phyloP scores from a whole-genome alignment of 2,329 filamentous ascomycete genomes.

The Lachnum nothofagi region DNA sequence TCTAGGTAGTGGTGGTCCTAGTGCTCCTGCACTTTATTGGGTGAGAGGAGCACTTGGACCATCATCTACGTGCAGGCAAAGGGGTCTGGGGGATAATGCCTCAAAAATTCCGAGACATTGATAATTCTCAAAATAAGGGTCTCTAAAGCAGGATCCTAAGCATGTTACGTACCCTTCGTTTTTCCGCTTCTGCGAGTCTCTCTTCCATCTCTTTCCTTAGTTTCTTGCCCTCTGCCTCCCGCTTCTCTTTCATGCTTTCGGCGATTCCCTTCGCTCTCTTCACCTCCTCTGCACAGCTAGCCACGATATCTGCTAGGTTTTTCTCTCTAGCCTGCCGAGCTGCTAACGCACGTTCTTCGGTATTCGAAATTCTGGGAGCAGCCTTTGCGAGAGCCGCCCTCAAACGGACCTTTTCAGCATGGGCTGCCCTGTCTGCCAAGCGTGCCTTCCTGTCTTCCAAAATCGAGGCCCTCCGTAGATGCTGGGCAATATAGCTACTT shows the following conservation, averaged over 20 bases:
- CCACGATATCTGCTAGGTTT: conserved; percentile 75
- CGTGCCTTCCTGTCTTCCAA: conserved; percentile 75
- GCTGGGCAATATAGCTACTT: conserved; percentile 73
- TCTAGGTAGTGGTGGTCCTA: too few species aligned
- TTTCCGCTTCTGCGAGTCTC: conserved; percentile 71
- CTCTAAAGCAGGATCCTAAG: too few species aligned
- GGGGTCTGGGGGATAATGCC: too few species aligned
- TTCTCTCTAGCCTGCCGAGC: conserved; percentile 74
- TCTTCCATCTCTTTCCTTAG: conserved; percentile 73
- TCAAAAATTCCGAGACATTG: too few species aligned
- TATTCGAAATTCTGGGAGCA: conserved; percentile 57
- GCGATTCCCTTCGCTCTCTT: conserved; percentile 36
- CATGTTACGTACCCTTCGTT: too few species aligned
- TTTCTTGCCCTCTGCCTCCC: conserved; percentile 66
- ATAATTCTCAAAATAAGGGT: too few species aligned
- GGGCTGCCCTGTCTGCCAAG: conserved; percentile 72
- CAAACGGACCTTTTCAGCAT: conserved; percentile 76
- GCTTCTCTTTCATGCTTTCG: conserved; percentile 12
- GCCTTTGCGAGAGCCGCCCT: conserved; percentile 71
- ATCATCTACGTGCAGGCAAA: too few species aligned
- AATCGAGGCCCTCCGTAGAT: conserved; percentile 73
- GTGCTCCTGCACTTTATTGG: too few species aligned
- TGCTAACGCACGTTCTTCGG: conserved; percentile 71
- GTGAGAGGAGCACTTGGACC: too few species aligned
- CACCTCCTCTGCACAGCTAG: conserved; percentile 76